Evolutionary conservation across 495 filamentous ascomycete species (phyloP).

Genomic region (Lophium mytilinum): DNA sequence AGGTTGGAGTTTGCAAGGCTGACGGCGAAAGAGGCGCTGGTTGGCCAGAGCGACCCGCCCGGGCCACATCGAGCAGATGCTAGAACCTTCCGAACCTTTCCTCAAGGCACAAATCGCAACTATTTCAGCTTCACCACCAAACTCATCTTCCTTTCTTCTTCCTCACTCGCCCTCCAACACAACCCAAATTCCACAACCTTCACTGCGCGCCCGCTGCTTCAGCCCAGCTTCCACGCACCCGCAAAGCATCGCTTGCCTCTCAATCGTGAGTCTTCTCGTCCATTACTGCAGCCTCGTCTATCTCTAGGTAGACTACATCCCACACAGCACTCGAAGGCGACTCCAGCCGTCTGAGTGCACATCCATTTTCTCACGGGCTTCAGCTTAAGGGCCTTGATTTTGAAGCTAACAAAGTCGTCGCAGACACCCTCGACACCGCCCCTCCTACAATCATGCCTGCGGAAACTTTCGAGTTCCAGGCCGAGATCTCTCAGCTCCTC

Average conservation of each 20-base stretch:
- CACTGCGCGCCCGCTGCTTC: neutral
- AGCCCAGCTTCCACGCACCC: neutral
- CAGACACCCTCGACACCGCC: slow-evolving; percentile 6
- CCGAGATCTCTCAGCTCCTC: slow-evolving; percentile 99
- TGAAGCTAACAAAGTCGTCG: neutral
- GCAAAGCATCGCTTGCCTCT: neutral
- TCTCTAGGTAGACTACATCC: neutral
- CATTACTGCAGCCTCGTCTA: neutral
- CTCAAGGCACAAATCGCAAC: neutral
- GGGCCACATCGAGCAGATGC: neutral
- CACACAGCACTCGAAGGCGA: neutral
- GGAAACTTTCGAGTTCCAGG: slow-evolving; percentile 98
- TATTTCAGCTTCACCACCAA: neutral
- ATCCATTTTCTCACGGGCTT: neutral
- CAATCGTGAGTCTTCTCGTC: neutral
- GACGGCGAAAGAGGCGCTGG: too few relatives aligned
- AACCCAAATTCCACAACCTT: neutral
- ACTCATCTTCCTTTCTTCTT: neutral
- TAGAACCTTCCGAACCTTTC: neutral
- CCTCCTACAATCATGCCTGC: slow-evolving; percentile 57
- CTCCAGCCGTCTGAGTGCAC: neutral
- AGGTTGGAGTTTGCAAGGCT: too few relatives aligned
- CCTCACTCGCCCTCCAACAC: neutral
- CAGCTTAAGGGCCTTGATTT: neutral
- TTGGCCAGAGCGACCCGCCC: too few relatives aligned